Base-by-base conservation (phyloP, 495 filamentous ascomycete genomes). In the Parachaetomium inaequale region DNA sequence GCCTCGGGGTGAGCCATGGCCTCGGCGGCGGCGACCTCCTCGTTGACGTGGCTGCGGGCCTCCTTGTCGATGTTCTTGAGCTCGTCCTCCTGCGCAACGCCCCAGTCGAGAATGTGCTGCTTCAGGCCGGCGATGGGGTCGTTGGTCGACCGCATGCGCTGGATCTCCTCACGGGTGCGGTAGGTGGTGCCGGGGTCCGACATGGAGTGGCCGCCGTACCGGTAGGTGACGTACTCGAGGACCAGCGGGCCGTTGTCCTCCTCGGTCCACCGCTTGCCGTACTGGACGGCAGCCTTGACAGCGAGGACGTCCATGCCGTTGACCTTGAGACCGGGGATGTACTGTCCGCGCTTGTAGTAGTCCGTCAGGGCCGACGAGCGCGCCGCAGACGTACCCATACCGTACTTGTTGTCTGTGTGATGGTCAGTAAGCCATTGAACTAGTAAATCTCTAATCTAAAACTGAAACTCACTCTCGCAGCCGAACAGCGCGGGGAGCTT, bases 301-400 rank as follows among this genome's bases (percentile, higher is more conserved):
- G 94, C 94, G 56, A 98, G 90, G 68, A 97, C 91, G 76, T 98
- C 94, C 94, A 98, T 98, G 75, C 91, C 94, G 81, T 98, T 98
- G 75, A 98, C 91, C 83, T 98, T 98, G 61, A 98, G 86, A 80
- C 94, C 94, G 62, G 94, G 94, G 70, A 98, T 98, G 83, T 98
- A 98, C 82, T 98, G 94, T 64, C 94, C 94, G 79, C 94, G 95
- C 86, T 98, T 97, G 87, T 98, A 98, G 88, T 98, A 98, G 76
- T 98, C 95, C 72, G 94, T 97, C 67, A 96, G 79, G 65, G 94
- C 94, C 64, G 93, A 90, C 66, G 94, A 89, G 69, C 94, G 92
- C 73, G 90, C 88, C 63, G 94, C 94, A 58, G 94, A 91, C 55
- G 94, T 98, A 78, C 95, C 94, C 94, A 98, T 98, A 76, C 94